These are phyloP conservation scores for Penicillium sp. DNA, from an alignment of 2,329 filamentous ascomycete species.

Conservation along the genomic window DNA sequence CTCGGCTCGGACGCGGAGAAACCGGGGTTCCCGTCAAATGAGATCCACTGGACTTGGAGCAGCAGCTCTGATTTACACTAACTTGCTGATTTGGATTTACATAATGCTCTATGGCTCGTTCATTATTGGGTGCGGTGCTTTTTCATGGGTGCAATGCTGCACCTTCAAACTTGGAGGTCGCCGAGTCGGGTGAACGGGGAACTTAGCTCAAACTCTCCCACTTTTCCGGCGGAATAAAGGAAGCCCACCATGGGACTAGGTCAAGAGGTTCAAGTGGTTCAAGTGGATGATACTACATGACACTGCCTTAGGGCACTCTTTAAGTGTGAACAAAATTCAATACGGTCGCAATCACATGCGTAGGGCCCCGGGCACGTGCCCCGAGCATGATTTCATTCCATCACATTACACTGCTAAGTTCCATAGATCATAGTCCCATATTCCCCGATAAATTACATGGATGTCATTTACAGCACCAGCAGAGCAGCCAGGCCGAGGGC, in stretches of 20 bases:
- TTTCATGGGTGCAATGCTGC: neutral
- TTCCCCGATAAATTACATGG: neutral
- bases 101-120: neutral
- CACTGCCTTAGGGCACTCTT: too few species aligned
- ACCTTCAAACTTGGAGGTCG: conserved; percentile 5
- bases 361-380: conserved; percentile 5
- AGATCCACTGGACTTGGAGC: neutral
- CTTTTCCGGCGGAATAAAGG: conserved; percentile 21
- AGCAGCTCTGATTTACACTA: neutral
- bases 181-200: conserved; percentile 23
- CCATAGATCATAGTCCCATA: neutral
- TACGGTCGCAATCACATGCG: conserved; percentile 12
- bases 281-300: neutral
- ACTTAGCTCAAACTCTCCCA: conserved; percentile 8
- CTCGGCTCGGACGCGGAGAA: conserved; percentile 25
- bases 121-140: neutral
- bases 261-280: neutral
- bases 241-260: conserved; percentile 4
- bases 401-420: conserved; percentile 14
- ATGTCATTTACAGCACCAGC: conserved; percentile 36
- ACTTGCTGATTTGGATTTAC: neutral
- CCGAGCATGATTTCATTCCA: conserved; percentile 16
- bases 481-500: conserved; percentile 42
- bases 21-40: conserved; percentile 4
- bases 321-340: neutral